A percentile compares a stretch with the other conserved stretches of the same genome.
These are phyloP conservation scores for Hypsizygus marmoreus DNA, from an alignment of 768 basidiomycete species.

Conservation along the genomic window DNA sequence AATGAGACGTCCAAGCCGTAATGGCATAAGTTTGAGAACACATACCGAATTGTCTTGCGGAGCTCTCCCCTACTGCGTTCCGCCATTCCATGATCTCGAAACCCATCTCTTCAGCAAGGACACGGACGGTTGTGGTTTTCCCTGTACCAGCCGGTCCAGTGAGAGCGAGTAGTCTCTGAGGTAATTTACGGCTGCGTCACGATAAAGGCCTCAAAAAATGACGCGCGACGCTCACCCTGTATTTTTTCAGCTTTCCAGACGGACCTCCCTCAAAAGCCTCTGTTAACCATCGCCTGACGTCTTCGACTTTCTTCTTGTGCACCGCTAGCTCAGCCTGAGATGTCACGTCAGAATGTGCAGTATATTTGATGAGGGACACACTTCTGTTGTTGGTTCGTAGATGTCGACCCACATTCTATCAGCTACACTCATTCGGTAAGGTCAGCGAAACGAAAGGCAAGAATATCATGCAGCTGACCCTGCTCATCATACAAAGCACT, in stretches of 20 bases:
- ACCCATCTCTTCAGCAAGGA: conserved; percentile 72
- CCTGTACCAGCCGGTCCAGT: conserved; percentile 89
- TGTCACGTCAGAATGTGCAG: conserved; percentile 1
- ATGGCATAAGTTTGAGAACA: neutral
- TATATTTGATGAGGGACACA: conserved; percentile 18
- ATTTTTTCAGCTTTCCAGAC: conserved; percentile 64
- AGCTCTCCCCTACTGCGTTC: conserved; percentile 60
- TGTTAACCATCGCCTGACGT: conserved; percentile 71
- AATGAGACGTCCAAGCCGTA: conserved; percentile 1
- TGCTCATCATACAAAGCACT: conserved; percentile 9
- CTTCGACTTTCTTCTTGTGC: conserved; percentile 77
- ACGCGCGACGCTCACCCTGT: conserved; percentile 58
- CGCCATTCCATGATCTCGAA: conserved; percentile 88
- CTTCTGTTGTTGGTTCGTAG: conserved; percentile 63
- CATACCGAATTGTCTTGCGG: conserved; percentile 23
- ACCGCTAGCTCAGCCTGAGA: conserved; percentile 72
- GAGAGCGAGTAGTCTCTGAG: conserved; percentile 78
- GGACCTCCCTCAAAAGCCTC: conserved; percentile 75
- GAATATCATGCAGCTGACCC: neutral
- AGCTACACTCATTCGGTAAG: conserved; percentile 22
- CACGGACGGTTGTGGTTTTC: conserved; percentile 84
- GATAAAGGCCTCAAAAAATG: neutral
- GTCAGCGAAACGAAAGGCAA: neutral
- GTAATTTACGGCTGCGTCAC: neutral
- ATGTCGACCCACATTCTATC: conserved; percentile 62